Base-by-base conservation (phyloP, 805 yeast species). In the Jamesozyma jinghongensis region DNA sequence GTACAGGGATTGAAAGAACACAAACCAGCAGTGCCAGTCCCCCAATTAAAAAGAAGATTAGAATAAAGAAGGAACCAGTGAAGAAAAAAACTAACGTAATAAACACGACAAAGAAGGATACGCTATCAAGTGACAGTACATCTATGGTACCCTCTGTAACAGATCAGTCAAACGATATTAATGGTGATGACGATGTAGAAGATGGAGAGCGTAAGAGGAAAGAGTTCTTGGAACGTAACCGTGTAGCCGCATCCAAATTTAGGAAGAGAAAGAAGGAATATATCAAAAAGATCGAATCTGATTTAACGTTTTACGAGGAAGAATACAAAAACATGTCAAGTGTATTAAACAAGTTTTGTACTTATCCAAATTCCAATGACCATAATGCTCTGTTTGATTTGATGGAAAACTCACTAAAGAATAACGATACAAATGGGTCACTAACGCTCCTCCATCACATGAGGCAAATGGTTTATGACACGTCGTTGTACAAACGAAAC, bases 191-290 rank as follows among this genome's bases (percentile, higher is more conserved):
- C 69, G 14, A 74, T 74, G 42, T 84, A 64, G 61, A 84, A 67
- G 95, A 85, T 63, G 74, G 81, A 64, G 86, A 84, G 55, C 55
- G 53, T n/a, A 60, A 53, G 35, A 74, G 88, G 47, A 77, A 71
- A 57, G 80, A 69, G 56, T 90, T 77, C 53, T 63, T 92, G 48
- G 98, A 92, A 58, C 71, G 97, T 47, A 92, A 92, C 61, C 72
- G 98, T 43, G 77, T 92, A 8, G 98, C 98, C 0, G 98, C 98
- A 0, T 78, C 92, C 19, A 88, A 87, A 58, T 92, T 97, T 68
- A 75, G 98, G 44, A 94, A 85, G 62, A 75, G 97, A 42, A 92
- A 92, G 69, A 92, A 92, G 67, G 86, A 85, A 57, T 81, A 82
- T 69, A 74, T 87, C 27, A 79, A 75, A 43, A 82, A 81, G 50